These are phyloP conservation scores for Verticillium dahliae DNA, from an alignment of 2,329 filamentous ascomycete genomes.

Conservation along the genomic window DNA sequence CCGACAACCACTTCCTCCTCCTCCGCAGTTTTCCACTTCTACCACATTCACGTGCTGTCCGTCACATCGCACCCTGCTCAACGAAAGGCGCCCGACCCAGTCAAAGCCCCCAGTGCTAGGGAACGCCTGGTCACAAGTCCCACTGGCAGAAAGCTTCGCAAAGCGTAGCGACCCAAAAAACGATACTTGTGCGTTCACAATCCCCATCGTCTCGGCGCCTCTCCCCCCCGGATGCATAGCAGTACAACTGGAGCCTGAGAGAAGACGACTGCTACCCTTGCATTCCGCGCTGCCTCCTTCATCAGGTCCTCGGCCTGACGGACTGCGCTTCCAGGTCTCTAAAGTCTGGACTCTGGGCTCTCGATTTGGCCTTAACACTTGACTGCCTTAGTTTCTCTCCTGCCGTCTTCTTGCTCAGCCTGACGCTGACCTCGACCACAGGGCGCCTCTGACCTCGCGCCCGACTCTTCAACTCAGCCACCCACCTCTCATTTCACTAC, in stretches of 20 bases:
- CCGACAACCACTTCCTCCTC: neutral
- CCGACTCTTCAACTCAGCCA: neutral
- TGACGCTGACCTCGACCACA: neutral
- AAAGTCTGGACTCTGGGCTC: neutral
- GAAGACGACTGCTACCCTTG: neutral
- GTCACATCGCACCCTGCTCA: neutral
- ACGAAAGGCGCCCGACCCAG: neutral
- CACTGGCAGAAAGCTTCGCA: neutral
- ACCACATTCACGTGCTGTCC: neutral
- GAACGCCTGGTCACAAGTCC: neutral
- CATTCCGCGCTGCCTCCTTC: neutral
- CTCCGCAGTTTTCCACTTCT: neutral
- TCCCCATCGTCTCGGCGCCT: neutral
- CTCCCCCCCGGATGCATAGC: neutral
- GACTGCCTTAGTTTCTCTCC: neutral
- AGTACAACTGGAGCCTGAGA: neutral
- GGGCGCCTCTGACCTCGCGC: neutral
- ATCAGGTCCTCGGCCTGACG: neutral
- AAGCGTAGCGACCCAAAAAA: neutral
- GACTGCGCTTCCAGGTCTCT: neutral
- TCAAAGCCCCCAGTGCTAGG: neutral
- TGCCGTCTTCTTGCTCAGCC: neutral
- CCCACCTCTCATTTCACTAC: neutral
- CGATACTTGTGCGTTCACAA: neutral
- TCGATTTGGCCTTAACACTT: too few relatives aligned